These are phyloP conservation scores for Rubroshorea leprosula DNA, from an alignment of 345 rosid species.

Conservation along the genomic window DNA sequence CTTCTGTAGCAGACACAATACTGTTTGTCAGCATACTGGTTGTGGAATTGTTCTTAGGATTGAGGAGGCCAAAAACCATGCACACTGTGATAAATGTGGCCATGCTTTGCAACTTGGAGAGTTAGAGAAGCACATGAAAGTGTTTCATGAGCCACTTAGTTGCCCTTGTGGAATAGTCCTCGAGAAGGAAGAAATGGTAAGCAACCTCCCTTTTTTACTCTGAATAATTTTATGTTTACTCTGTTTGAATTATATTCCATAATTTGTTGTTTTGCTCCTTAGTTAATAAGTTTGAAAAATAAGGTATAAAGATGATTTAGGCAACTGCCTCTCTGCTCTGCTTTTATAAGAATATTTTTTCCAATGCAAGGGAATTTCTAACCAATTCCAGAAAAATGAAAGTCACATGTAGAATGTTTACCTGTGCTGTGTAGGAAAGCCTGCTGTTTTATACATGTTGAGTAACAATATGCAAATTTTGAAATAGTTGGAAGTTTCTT, in stretches of 20 bases:
- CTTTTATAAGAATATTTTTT: not conserved
- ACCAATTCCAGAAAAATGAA: not conserved
- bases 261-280: too few relatives aligned
- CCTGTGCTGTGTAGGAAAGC: too few relatives aligned
- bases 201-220: conserved; percentile 7
- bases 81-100: conserved; percentile 86
- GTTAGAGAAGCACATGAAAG: conserved; percentile 89
- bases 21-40: conserved; percentile 57
- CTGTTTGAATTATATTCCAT: not conserved
- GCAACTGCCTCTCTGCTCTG: not conserved
- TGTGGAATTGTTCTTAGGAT: conserved; percentile 76
- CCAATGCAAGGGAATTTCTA: not conserved
- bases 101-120: conserved; percentile 68
- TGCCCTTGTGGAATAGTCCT: conserved; percentile 81
- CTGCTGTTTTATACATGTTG: too few relatives aligned
- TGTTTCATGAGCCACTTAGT: conserved; percentile 73
- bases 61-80: conserved; percentile 68
- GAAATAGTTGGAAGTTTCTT: too few relatives aligned
- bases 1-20: conserved; percentile 77
- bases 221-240: not conserved
- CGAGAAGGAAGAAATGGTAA: conserved; percentile 86
- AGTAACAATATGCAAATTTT: too few relatives aligned
- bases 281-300: not conserved
- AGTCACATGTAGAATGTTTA: too few relatives aligned
- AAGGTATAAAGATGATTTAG: not conserved